Base-by-base conservation (phyloP, 257 asterid genomes). In the Osmanthus fragrans region DNA sequence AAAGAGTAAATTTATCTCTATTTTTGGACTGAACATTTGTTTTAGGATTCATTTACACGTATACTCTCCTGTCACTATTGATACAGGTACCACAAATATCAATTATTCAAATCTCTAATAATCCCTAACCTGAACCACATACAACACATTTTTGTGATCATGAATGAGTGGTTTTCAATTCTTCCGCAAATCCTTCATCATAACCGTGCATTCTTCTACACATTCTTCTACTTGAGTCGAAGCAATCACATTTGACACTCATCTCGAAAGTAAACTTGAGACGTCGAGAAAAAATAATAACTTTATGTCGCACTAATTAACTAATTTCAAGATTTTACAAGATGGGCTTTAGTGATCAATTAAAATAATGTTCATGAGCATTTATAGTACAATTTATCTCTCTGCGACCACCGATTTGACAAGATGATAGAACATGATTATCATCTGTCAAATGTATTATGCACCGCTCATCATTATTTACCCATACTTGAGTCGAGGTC, bases 101-200 rank as follows among this genome's bases (percentile, higher is more conserved):
- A 45, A 70, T n/a, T n/a, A n/a, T n/a, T n/a, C n/a, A n/a, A n/a
- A n/a, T 25, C 34, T 23, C 34, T 25, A 9, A 25, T 23, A 25
- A 63, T 63, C 69, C 69, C 32, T 45, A 69, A 66, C 81, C 76
- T 30, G 70, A 79, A 49, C 83, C 85, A 85, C 82, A 58, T 30
- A 75, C 54, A 72, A 80, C 69, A 75, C 51, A 70, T 23, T 32
- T 58, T 81, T 49, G 83, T 76, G 58, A 81, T 83, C 83, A 68
- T 67, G 32, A 78, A 73, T 39, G 86, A 63, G 88, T 88, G 90
- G 82, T 79, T 76, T 15, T 75, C 78, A 69, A 71, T 80, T 16
- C 71, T 78, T 74, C 76, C 71, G 1, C 80, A 25, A 47, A 34
- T 69, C 63, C 49, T 54, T 74, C 79, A 33, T 77, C 65, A 39